A percentile compares a stretch with the other conserved stretches of the same genome.
phyloP scores from a whole-genome alignment of 2,329 filamentous ascomycete genomes.

The Paecilomyces formosus region DNA sequence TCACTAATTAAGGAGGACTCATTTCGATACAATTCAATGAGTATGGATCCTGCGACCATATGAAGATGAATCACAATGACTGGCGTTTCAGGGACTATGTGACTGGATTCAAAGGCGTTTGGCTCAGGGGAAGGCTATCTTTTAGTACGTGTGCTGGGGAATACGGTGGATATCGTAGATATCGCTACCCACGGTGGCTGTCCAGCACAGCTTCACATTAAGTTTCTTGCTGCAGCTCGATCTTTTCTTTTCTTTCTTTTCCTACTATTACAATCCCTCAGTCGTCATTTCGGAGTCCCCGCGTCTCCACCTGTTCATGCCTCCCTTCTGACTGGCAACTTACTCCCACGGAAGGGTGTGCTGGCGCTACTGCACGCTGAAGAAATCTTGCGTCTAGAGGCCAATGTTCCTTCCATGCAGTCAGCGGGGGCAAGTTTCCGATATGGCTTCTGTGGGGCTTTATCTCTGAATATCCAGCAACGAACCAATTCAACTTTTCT shows the following conservation, averaged over 20 bases:
- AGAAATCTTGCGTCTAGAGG: not conserved
- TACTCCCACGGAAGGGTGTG: not conserved
- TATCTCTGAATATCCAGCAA: not conserved
- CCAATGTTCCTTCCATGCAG: not conserved
- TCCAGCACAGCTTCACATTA: not conserved
- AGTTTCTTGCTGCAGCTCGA: not conserved
- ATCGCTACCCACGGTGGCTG: not conserved
- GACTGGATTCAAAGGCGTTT: not conserved
- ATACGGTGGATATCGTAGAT: not conserved
- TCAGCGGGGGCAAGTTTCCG: not conserved
- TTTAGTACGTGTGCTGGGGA: not conserved
- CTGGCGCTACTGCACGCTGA: not conserved
- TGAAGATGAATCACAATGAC: not conserved
- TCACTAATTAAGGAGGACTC: constrained; percentile 15
- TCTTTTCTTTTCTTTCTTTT: not conserved
- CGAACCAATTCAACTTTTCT: not conserved
- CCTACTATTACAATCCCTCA: not conserved
- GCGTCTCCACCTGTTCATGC: not conserved
- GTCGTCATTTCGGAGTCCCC: not conserved
- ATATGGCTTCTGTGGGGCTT: not conserved
- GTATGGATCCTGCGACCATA: not conserved
- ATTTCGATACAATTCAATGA: not conserved
- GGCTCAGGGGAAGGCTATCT: not conserved
- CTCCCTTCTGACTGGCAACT: not conserved
- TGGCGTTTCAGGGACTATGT: not conserved